These are phyloP conservation scores for Scutellaria galericulata DNA, from an alignment of 257 asterid species.

Conservation along the genomic window DNA sequence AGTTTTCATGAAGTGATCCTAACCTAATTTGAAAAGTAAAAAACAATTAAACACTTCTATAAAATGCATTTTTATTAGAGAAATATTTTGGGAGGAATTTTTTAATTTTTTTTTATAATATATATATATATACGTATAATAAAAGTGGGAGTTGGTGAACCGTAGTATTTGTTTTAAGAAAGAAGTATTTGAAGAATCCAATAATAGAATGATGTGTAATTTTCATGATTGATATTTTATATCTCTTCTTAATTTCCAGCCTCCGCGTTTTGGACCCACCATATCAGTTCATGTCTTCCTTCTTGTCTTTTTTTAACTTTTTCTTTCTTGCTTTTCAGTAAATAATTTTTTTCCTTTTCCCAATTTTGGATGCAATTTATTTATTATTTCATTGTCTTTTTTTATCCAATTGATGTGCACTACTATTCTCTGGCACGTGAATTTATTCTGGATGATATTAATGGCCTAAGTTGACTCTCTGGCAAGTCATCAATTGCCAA, in stretches of 20 bases:
- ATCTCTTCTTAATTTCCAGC: background rate
- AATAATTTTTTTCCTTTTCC: background rate
- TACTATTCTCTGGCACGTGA: background rate
- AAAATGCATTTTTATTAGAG: no score
- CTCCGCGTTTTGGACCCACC: slow-evolving; percentile 34
- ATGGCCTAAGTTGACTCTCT: background rate
- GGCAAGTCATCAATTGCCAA: background rate
- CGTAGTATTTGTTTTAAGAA: background rate
- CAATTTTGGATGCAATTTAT: background rate
- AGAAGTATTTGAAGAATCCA: slow-evolving; percentile 11
- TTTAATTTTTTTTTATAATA: background rate
- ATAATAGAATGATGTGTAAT: slow-evolving; percentile 18
- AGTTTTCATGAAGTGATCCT: no score
- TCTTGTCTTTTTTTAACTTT: background rate
- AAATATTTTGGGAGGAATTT: no score
- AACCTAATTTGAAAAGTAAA: no score
- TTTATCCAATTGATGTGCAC: background rate
- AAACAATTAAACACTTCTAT: no score
- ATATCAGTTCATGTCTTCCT: slow-evolving; percentile 25
- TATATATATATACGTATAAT: background rate
- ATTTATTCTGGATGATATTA: background rate
- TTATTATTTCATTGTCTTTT: background rate
- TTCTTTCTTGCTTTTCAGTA: background rate
- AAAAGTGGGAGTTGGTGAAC: slow-evolving; percentile 35
- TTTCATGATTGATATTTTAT: background rate